Evolutionary conservation across 192 early-diverging fungal species (phyloP).

Genomic region (Chytriomyces hyalinus): DNA sequence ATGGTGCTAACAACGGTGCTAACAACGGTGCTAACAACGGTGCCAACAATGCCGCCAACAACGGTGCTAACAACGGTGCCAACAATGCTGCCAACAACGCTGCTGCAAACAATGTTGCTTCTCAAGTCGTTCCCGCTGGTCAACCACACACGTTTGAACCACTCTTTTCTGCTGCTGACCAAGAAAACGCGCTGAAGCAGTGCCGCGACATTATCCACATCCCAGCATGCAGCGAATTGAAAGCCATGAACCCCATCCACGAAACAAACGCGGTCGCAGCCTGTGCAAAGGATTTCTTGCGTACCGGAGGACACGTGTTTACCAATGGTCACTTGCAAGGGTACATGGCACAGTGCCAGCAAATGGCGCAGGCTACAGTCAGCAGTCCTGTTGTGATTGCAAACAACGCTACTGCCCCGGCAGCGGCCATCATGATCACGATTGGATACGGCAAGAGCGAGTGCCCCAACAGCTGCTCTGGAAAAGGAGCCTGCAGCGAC

Average conservation of each 20-base stretch:
- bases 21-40: too few relatives aligned
- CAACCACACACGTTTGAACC: neutral
- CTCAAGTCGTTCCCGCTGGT: neutral
- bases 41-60: too few relatives aligned
- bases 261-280: neutral
- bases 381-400: neutral
- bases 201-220: too few relatives aligned
- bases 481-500: neutral
- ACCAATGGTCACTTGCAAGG: neutral
- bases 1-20: too few relatives aligned
- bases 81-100: neutral
- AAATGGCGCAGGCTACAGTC: neutral
- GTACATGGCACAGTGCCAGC: neutral
- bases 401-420: neutral
- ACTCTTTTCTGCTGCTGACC: too few relatives aligned
- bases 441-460: neutral
- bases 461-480: constrained; percentile 5
- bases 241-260: too few relatives aligned
- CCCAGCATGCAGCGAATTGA: too few relatives aligned
- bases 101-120: neutral
- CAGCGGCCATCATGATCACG: neutral
- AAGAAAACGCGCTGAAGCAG: too few relatives aligned
- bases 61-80: too few relatives aligned
- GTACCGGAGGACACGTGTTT: neutral
- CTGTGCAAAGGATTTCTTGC: constrained; percentile 3